A percentile compares a stretch with the other conserved stretches of the same genome.
Evolutionary conservation across 2,329 filamentous ascomycete genomes (phyloP).

Genomic region (Fusarium anthophilum): DNA sequence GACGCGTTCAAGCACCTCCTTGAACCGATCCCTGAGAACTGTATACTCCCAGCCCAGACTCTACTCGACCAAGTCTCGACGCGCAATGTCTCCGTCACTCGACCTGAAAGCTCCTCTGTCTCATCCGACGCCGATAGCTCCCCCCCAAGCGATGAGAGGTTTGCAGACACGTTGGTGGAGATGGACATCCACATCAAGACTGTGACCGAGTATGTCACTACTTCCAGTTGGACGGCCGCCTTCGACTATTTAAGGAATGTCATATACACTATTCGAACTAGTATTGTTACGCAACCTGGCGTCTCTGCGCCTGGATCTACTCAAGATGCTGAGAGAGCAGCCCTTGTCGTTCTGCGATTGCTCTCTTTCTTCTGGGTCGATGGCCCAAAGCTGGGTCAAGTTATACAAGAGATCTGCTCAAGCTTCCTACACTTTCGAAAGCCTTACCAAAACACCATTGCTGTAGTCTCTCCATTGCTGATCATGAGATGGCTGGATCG

Average conservation of each 20-base stretch:
- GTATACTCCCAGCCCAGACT: conserved; percentile 63
- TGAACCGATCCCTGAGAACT: conserved; percentile 66
- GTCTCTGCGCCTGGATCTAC: conserved; percentile 48
- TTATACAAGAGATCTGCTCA: conserved; percentile 73
- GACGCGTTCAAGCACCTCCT: conserved; percentile 66
- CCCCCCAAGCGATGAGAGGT: conserved; percentile 34
- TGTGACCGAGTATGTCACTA: conserved; percentile 71
- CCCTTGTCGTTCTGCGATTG: conserved; percentile 65
- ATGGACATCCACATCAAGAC: conserved; percentile 65
- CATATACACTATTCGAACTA: conserved; percentile 61
- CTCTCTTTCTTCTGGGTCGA: conserved; percentile 73
- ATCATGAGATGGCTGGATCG: conserved; percentile 74
- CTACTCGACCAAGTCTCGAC: conserved; percentile 63
- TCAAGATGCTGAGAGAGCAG: conserved; percentile 61
- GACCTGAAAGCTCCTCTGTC: conserved; percentile 31
- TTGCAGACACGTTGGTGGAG: conserved; percentile 52
- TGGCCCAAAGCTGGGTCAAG: conserved; percentile 65
- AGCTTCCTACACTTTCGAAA: conserved; percentile 74
- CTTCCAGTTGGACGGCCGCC: conserved; percentile 68
- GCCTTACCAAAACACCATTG: conserved; percentile 70
- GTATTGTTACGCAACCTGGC: conserved; percentile 51
- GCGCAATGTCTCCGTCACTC: conserved; percentile 49
- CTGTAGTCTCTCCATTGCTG: conserved; percentile 68
- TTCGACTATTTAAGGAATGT: conserved; percentile 67
- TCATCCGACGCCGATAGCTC: conserved; percentile 28